Evolutionary conservation across 257 asterid genomes (phyloP).

Genomic region (Jacaranda copaia): DNA sequence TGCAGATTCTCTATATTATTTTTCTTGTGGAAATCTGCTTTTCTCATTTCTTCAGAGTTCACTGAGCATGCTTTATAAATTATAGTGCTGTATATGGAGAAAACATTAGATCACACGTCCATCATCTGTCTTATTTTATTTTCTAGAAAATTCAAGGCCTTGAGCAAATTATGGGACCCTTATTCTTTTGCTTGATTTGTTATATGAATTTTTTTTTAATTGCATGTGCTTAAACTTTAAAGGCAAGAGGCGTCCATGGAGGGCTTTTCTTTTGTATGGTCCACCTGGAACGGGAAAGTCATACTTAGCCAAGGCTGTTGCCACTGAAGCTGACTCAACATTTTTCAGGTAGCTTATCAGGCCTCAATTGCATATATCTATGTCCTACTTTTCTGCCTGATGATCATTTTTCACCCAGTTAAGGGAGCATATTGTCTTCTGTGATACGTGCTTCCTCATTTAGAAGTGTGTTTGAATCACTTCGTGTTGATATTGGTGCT

Average conservation of each 20-base stretch:
- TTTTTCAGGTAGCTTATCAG: conserved; percentile 76
- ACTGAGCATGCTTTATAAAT: not conserved
- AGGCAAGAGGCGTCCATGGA: conserved; percentile 99
- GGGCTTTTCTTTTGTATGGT: conserved; percentile 97
- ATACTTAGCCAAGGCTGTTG: conserved; percentile 98
- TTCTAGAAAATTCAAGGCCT: not conserved
- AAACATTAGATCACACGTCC: not conserved
- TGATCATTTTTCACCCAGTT: not conserved
- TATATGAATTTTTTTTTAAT: not conserved
- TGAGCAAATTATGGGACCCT: not conserved
- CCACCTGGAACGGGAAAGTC: conserved; percentile 99
- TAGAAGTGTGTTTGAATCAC: not conserved
- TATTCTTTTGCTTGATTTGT: not conserved
- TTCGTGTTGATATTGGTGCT: conserved; percentile 13
- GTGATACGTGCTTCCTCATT: not conserved
- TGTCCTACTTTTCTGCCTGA: not conserved
- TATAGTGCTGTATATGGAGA: not conserved
- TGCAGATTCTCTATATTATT: not conserved
- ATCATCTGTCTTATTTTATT: not conserved
- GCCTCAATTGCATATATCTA: conserved; percentile 20
- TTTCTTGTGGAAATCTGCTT: not conserved
- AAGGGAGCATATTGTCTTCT: not conserved
- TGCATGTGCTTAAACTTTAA: conserved; percentile 28
- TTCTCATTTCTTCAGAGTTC: not conserved
- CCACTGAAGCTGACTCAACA: conserved; percentile 98